Evolutionary conservation across 2,329 filamentous ascomycete genomes (phyloP).

Genomic region (Metarhizium anisopliae): DNA sequence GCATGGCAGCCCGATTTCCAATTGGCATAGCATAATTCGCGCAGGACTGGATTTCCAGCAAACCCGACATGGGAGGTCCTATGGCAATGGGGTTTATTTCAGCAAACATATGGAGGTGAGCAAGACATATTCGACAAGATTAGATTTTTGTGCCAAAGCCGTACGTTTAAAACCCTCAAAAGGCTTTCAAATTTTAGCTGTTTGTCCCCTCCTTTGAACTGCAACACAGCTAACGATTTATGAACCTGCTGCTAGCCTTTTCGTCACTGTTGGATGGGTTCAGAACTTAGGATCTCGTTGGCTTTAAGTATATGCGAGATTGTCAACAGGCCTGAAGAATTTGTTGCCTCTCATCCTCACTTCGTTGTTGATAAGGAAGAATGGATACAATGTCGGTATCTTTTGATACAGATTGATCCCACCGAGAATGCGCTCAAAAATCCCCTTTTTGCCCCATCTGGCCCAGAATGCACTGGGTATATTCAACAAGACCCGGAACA

Average conservation of each 20-base stretch:
- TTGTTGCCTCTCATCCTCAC: no score
- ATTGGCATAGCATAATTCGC: slow-evolving; percentile 88
- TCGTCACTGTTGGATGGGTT: no score
- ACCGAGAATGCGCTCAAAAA: slow-evolving; percentile 1
- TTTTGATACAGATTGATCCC: no score
- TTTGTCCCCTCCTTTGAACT: no score
- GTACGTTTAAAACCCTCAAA: not conserved
- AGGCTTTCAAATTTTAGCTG: no score
- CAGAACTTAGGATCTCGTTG: no score
- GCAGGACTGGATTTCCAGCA: slow-evolving; percentile 68
- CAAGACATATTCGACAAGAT: not conserved
- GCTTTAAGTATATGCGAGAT: no score
- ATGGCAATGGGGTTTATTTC: slow-evolving; percentile 76
- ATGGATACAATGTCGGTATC: no score
- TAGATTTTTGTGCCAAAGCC: not conserved
- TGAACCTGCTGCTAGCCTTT: no score
- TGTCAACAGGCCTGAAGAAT: no score
- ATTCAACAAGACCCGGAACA: slow-evolving; percentile 18
- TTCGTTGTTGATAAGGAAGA: no score
- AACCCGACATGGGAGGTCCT: slow-evolving; percentile 56
- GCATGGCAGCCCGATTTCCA: slow-evolving; percentile 68
- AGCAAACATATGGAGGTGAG: slow-evolving; percentile 33
- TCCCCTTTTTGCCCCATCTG: slow-evolving; percentile 7
- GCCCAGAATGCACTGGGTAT: slow-evolving; percentile 8
- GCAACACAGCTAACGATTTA: no score